Base-by-base conservation (phyloP, 306 rosid genomes). In the Comarum palustre region DNA sequence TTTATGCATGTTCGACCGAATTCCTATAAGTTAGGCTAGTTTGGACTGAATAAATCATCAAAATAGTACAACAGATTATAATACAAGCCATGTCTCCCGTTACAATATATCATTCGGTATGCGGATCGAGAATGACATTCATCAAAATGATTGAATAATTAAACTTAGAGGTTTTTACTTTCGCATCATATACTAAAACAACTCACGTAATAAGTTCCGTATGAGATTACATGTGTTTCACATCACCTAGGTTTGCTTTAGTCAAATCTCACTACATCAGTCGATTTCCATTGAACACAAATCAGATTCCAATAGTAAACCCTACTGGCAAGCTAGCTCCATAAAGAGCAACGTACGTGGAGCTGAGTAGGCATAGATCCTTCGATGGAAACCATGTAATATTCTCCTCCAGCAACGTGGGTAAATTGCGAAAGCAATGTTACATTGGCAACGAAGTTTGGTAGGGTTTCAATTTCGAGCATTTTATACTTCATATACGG, bases 291-390 rank as follows among this genome's bases (percentile, higher is more conserved):
- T 41, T 7, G 1, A 55, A 55, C 61, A 22, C 15, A 55, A 4
- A 36, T 36, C 39, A 36, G 6, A 5, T 1, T 36, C 39, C 39
- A 36, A 36, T 36, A 36, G 39, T 1, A 36, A 36, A 36, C 39
- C 39, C 39, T 36, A 36, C 39, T 36, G 8, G 39, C 39, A 29
- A 29, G 31, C 31, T 29, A 29, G 31, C 31, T n/a, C n/a, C n/a
- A n/a, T 58, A 19, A 72, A 39, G 15, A 41, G 43, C 15, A 16
- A 57, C 68, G 45, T 41, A 58, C 57, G 68, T 72, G 75, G 68
- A 42, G 68, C 29, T 72, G 75, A 58, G 57, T 16, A 58, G 36
- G 31, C 67, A 24, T 42, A 39, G 7, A 27, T 58, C 68, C 57
- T 9, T 72, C 54, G 31, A 39, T 41, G 8, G 25, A 41, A 41